These are phyloP conservation scores for Colletotrichum chrysophilum DNA, from an alignment of 2,329 filamentous ascomycete genomes.

Conservation along the genomic window DNA sequence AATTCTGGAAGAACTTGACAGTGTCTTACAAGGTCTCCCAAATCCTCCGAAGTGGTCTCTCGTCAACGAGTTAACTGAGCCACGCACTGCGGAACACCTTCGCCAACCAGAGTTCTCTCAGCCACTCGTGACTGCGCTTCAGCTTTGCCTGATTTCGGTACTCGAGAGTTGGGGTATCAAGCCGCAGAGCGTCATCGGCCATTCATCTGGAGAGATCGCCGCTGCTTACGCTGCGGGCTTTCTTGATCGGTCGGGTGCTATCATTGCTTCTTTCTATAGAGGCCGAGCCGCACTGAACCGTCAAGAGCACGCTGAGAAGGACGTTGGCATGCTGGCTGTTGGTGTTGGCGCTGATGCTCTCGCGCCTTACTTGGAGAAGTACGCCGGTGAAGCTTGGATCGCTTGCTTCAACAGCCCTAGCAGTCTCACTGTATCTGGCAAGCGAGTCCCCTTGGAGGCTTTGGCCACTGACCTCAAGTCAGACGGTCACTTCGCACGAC, in stretches of 20 bases:
- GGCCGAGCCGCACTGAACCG: background rate
- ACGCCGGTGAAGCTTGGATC: background rate
- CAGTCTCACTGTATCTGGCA: conserved; percentile 15
- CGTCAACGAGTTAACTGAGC: conserved; percentile 25
- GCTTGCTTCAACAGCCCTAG: conserved; percentile 18
- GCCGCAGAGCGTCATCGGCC: conserved; percentile 14
- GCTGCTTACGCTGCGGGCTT: conserved; percentile 23
- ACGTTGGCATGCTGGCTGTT: conserved; percentile 6
- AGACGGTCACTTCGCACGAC: conserved; percentile 27
- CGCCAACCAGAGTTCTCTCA: conserved; percentile 39
- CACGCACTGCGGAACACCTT: conserved; percentile 23
- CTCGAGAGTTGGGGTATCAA: conserved; percentile 20
- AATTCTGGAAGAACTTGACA: background rate
- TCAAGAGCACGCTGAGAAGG: background rate
- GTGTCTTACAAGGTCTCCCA: background rate
- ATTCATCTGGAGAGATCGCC: conserved; percentile 25
- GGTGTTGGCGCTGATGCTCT: background rate
- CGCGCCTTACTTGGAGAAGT: background rate
- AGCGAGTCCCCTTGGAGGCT: background rate
- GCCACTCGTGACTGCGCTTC: conserved; percentile 39
- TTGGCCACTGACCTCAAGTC: conserved; percentile 25
- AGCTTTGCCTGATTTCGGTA: conserved; percentile 36
- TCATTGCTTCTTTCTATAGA: conserved; percentile 1
- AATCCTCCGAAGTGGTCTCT: conserved; percentile 26
- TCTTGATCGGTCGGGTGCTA: background rate